Evolutionary conservation across 2,329 filamentous ascomycete genomes (phyloP).

Genomic region (Sporothrix humicola): DNA sequence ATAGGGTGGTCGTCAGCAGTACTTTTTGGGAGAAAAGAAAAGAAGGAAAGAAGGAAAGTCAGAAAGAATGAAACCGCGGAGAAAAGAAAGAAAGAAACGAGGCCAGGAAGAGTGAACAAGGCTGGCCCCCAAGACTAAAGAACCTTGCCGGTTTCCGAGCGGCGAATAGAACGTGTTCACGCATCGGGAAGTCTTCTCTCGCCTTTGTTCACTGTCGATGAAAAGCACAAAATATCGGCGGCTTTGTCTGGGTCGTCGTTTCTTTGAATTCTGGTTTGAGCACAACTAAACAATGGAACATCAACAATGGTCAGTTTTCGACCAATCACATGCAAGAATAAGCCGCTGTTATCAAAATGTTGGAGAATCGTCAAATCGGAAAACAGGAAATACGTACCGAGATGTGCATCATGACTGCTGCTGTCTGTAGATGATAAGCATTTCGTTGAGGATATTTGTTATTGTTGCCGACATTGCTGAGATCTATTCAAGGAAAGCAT

Average conservation of each 20-base stretch:
- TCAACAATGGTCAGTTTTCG: not conserved
- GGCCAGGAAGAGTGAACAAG: not conserved
- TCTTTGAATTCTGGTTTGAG: no score
- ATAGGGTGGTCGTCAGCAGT: not conserved
- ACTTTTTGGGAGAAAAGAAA: not conserved
- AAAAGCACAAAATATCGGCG: not conserved
- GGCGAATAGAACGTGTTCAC: not conserved
- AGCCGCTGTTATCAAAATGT: no score
- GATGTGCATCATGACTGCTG: no score
- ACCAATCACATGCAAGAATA: not conserved
- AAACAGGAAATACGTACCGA: no score
- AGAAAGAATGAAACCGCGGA: not conserved
- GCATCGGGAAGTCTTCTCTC: not conserved
- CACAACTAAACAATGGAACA: not conserved
- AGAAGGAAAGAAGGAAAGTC: not conserved
- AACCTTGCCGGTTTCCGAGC: not conserved
- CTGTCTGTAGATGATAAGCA: not conserved
- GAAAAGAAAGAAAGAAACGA: not conserved
- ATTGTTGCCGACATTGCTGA: not conserved
- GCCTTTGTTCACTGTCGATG: conserved; percentile 21
- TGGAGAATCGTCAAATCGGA: no score
- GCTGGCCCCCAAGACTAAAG: not conserved
- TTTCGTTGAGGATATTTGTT: not conserved
- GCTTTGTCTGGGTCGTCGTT: not conserved
- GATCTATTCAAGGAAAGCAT: not conserved